Conservation (phyloP, 257 asterid species). For the Scutellaria galericulata region DNA sequence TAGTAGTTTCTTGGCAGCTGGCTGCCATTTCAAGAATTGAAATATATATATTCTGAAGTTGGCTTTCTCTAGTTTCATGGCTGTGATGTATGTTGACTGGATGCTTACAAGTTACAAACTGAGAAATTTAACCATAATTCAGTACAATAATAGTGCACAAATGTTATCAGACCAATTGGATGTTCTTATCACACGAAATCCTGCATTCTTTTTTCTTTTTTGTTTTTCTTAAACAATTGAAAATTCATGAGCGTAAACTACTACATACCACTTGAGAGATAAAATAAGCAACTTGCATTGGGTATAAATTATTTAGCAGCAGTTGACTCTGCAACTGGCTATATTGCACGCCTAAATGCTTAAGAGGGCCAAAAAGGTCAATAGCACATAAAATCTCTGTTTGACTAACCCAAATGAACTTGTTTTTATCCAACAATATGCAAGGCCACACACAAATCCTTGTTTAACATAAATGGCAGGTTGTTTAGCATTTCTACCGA, state of each 20-base stretch:
- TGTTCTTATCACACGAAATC: not conserved
- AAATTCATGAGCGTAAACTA: not conserved
- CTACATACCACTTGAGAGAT: not conserved
- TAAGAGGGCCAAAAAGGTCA: no score
- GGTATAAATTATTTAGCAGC: not conserved
- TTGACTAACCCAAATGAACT: no score
- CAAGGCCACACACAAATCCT: no score
- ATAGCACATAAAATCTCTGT: no score
- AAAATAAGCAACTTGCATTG: slow-evolving; percentile 9
- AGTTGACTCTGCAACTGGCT: slow-evolving; percentile 17
- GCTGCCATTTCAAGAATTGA: not conserved
- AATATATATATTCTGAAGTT: not conserved
- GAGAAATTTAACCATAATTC: not conserved
- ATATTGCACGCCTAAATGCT: not conserved
- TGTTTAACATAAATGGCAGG: no score
- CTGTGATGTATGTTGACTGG: slow-evolving; percentile 27
- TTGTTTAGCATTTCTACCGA: not conserved
- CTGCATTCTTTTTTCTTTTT: not conserved
- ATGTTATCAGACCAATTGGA: not conserved
- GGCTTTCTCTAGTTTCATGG: slow-evolving; percentile 25
- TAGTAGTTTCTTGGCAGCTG: not conserved
- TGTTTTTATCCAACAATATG: no score
- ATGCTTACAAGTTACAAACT: slow-evolving; percentile 9
- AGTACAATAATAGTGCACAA: not conserved
- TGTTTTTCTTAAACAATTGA: not conserved